These are phyloP conservation scores for Cladophialophora chaetospira DNA, from an alignment of 2,329 filamentous ascomycete genomes.

Conservation along the genomic window DNA sequence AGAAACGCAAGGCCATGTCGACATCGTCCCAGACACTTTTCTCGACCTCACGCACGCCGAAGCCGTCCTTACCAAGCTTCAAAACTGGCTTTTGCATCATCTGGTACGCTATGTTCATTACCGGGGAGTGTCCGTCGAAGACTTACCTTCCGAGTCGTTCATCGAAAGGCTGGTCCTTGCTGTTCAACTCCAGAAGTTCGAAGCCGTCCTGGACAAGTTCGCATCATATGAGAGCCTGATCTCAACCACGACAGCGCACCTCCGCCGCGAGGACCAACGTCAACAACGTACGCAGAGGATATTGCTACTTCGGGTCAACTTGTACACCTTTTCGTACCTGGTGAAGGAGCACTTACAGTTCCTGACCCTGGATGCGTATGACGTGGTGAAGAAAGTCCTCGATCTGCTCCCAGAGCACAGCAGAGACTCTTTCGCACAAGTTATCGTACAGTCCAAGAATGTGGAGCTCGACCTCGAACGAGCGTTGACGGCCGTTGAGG, in stretches of 20 bases:
- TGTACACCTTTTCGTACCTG: conserved; percentile 2
- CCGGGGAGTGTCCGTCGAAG: conserved; percentile 11
- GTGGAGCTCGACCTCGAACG: conserved; percentile 1
- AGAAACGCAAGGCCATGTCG: conserved; percentile 1
- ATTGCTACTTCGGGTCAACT: not conserved
- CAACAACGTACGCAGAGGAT: conserved; percentile 2
- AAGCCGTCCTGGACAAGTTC: not conserved
- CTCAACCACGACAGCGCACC: not conserved
- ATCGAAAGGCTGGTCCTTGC: not conserved
- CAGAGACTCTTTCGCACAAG: not conserved
- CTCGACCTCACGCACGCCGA: conserved; percentile 22
- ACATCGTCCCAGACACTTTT: conserved; percentile 9
- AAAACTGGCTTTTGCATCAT: conserved; percentile 34
- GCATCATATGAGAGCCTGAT: not conserved
- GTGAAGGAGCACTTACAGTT: conserved; percentile 8
- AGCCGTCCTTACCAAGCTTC: conserved; percentile 26
- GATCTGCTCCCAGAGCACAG: not conserved
- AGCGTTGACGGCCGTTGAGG: not conserved
- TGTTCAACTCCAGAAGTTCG: conserved; percentile 2
- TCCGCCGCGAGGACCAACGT: not conserved
- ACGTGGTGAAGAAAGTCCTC: not conserved
- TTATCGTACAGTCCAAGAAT: not conserved
- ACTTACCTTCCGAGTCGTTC: conserved; percentile 14
- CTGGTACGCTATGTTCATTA: conserved; percentile 20
- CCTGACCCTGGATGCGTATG: not conserved